Evolutionary conservation across 1,139 yeast species (phyloP).

Genomic region (Geotrichum fermentans): DNA sequence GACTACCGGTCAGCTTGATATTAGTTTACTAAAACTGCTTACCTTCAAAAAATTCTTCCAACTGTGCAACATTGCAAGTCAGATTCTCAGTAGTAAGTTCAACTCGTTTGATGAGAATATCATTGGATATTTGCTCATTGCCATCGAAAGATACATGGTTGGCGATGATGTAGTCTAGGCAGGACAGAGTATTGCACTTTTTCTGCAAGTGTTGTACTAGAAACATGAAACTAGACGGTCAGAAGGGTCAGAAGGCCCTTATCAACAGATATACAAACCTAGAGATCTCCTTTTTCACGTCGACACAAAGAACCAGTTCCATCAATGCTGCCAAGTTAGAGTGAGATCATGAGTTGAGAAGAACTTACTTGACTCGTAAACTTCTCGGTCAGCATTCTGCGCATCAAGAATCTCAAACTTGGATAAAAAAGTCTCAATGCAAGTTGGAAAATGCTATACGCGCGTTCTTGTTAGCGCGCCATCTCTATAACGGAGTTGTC

Average conservation of each 20-base stretch:
- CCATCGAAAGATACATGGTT: constrained; percentile 17
- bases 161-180: constrained; percentile 19
- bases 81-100: constrained; percentile 15
- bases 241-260: background rate
- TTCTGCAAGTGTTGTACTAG: constrained; percentile 18
- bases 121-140: constrained; percentile 6
- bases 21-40: background rate
- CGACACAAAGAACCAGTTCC: constrained; percentile 20
- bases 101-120: constrained; percentile 16
- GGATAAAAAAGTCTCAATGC: constrained; percentile 20
- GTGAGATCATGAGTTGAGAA: background rate
- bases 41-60: constrained; percentile 20
- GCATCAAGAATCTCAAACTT: constrained; percentile 21
- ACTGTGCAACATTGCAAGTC: constrained; percentile 5
- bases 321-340: constrained; percentile 12
- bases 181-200: constrained; percentile 19
- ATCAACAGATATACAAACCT: constrained; percentile 15
- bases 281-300: constrained; percentile 17
- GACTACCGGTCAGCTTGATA: constrained; percentile 7
- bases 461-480: constrained; percentile 6
- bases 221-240: constrained; percentile 17
- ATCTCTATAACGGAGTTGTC: background rate
- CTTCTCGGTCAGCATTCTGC: constrained; percentile 12
- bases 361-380: constrained; percentile 16
- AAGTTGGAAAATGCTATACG: constrained; percentile 19